Conservation (phyloP, 1,139 yeast species). For the Lipomyces yarrowii region DNA sequence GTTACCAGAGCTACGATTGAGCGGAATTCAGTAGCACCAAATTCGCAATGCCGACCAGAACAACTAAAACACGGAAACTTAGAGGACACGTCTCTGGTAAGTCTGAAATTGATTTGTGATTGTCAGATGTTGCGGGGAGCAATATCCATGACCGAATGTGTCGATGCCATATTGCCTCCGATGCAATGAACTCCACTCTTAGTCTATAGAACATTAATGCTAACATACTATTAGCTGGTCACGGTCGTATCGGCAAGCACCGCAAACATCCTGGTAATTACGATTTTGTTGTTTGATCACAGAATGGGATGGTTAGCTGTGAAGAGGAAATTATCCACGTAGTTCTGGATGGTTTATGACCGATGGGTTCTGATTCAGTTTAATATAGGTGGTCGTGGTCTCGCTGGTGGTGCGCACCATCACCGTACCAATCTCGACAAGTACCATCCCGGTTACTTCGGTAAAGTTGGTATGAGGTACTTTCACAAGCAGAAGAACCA, state of each 20-base stretch:
- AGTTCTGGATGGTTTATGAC: neutral
- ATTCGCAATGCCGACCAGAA: constrained; percentile 91
- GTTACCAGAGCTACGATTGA: neutral
- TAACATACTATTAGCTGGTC: constrained; percentile 77
- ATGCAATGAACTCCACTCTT: neutral
- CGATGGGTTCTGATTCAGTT: neutral
- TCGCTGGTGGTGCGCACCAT: constrained; percentile 99
- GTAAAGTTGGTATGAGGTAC: constrained; percentile 99
- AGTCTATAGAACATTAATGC: neutral
- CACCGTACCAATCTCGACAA: constrained; percentile 99
- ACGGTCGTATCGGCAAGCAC: constrained; percentile 99
- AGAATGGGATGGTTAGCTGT: constrained; percentile 1
- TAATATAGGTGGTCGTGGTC: constrained; percentile 96
- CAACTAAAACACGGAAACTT: constrained; percentile 99
- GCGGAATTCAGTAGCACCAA: neutral
- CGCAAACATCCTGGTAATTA: constrained; percentile 82
- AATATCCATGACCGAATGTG: neutral
- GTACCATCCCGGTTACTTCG: constrained; percentile 99
- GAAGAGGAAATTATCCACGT: neutral
- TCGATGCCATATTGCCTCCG: neutral
- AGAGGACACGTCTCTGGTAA: constrained; percentile 99
- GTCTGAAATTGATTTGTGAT: constrained; percentile 41
- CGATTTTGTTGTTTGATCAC: constrained; percentile 1
- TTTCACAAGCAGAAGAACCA: constrained; percentile 97
- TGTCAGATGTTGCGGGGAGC: neutral